Evolutionary conservation across 1,284 basidiomycete genomes (phyloP), one percentile per base, ranked within the genome.

Genomic region (Malassezia japonica): DNA sequence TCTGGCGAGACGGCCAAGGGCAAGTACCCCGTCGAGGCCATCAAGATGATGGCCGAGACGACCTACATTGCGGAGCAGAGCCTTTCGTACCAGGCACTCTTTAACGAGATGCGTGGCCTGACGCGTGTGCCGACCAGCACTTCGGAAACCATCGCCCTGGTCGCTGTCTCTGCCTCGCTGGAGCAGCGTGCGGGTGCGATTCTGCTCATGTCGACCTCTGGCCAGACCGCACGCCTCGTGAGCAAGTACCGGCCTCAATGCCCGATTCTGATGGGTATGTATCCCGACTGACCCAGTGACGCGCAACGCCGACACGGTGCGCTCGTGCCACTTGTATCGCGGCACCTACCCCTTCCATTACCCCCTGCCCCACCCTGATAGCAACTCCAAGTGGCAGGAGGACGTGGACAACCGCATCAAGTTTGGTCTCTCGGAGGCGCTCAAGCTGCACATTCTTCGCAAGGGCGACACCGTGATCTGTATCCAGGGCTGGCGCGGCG

Each of bases 271-370:
- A 62, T 65, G 15, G 69, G 25, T 63, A 61, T 43, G 23, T 75
- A 70, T 10, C 65, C 64, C 8, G 8, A 62, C 45, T 46, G 73
- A 73, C 61, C 75, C 70, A 87, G 89, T 99, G 52, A 98, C 94
- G 51, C 87, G 94, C 65, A 92, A 90, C 76, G 81, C 86, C 74
- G 87, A 92, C 77, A 96, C 92, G 16, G 82, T 92, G 8, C 86
- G 94, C 64, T 92, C 95, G 76, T 86, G 94, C 64, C 92, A 98
- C 77, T 78, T 99, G 62, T 87, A 95, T 79, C 84, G 94, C 62
- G 94, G 90, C 59, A 88, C 86, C 76, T 98, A 98, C 77, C 91
- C 92, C 28, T 89, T 95, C 82, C 86, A 83, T 82, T 99, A 96
- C 79, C 79, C 85, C 33, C 87, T 94, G 77, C 84, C 89, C 20